Conservation (phyloP, 2,329 filamentous ascomycete genomes). For the Chrysoporthe deuterocubensis region DNA sequence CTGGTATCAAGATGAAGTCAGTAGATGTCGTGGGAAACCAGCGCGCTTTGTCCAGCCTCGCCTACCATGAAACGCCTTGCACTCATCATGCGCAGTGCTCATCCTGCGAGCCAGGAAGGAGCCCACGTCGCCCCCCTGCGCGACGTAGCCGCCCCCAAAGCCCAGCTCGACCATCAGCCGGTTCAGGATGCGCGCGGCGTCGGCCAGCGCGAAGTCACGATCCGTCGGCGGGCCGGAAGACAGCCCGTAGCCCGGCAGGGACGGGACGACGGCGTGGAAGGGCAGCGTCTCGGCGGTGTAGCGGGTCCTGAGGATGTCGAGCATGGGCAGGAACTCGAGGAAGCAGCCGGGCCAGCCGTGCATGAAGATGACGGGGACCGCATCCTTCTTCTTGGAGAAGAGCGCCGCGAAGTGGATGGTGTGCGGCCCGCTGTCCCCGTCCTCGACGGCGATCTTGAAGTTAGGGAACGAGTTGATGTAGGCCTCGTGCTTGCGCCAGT, state of each 20-base stretch:
- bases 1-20: neutral
- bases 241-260: constrained; percentile 56
- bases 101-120: constrained; percentile 48
- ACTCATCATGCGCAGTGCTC: constrained; percentile 46
- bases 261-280: constrained; percentile 61
- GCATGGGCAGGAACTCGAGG: constrained; percentile 58
- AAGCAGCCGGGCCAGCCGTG: constrained; percentile 62
- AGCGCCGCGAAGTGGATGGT: constrained; percentile 58
- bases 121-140: constrained; percentile 62
- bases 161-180: constrained; percentile 57
- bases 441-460: constrained; percentile 46
- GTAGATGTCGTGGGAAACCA: neutral
- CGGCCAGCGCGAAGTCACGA: constrained; percentile 45
- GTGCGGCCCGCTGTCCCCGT: constrained; percentile 40
- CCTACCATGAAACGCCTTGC: constrained; percentile 47
- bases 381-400: constrained; percentile 54
- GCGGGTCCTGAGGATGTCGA: constrained; percentile 49
- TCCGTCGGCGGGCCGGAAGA: constrained; percentile 52
- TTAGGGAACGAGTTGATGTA: constrained; percentile 54
- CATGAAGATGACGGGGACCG: constrained; percentile 54
- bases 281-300: constrained; percentile 56
- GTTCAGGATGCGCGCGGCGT: constrained; percentile 51
- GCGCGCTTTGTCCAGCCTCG: neutral
- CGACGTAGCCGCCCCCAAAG: constrained; percentile 54
- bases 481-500: constrained; percentile 47